Conservation (phyloP, 2,329 filamentous ascomycete genomes). For the Pseudonectria buxi region DNA sequence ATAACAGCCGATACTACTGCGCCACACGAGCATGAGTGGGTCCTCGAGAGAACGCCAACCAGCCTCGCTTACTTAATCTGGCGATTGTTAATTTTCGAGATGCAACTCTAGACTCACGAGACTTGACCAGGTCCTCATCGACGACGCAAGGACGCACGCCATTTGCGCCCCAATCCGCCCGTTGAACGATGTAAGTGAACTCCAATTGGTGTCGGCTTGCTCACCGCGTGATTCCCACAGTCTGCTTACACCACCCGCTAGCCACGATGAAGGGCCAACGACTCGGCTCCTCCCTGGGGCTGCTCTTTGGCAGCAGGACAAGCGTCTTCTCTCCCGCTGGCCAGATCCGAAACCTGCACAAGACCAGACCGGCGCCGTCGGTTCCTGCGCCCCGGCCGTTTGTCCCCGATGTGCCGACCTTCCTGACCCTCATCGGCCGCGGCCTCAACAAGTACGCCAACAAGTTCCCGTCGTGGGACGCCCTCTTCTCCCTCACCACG, state of each 20-base stretch:
- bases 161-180: conserved; percentile 13
- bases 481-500: conserved; percentile 76
- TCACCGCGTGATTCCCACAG: fast-evolving
- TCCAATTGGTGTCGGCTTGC: neutral
- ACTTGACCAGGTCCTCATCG: conserved; percentile 11
- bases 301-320: conserved; percentile 23
- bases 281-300: conserved; percentile 26
- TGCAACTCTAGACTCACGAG: conserved; percentile 10
- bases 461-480: conserved; percentile 88
- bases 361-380: conserved; percentile 29
- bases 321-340: conserved; percentile 24
- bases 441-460: conserved; percentile 71
- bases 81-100: conserved; percentile 25
- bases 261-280: conserved; percentile 27
- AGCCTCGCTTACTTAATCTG: conserved; percentile 29
- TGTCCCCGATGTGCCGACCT: conserved; percentile 76
- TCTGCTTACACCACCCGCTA: conserved; percentile 6
- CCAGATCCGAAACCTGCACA: conserved; percentile 39
- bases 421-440: conserved; percentile 87
- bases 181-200: conserved; percentile 15
- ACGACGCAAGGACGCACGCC: conserved; percentile 13
- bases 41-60: neutral
- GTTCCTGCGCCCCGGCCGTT: conserved; percentile 73
- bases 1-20: conserved; percentile 1
- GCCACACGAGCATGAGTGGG: conserved; percentile 9